A percentile compares a stretch with the other conserved stretches of the same genome.
Conservation (phyloP, 345 rosid genomes). For the Pelargonium nanum region DNA sequence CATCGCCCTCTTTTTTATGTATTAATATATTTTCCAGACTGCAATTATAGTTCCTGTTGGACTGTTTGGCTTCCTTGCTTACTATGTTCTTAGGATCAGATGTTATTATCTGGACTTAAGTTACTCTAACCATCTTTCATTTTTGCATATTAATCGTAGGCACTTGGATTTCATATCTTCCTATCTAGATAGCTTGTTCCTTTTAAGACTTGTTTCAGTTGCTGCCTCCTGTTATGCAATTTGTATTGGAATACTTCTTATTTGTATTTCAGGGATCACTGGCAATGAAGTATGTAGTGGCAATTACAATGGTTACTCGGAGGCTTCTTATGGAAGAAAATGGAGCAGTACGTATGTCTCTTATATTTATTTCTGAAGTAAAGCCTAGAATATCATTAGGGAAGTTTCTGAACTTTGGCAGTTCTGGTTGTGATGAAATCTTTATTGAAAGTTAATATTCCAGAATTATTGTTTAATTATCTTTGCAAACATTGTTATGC, state of each 20-base stretch:
- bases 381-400: neutral
- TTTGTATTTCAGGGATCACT: constrained; percentile 40
- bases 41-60: neutral
- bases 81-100: neutral
- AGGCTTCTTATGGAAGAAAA: constrained; percentile 78
- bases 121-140: too few species aligned
- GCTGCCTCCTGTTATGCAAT: neutral
- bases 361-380: neutral
- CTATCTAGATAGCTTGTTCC: neutral
- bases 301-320: constrained; percentile 73
- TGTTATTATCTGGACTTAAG: neutral
- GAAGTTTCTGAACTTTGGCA: neutral
- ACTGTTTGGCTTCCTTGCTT: neutral
- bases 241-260: constrained; percentile 1
- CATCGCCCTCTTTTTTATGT: neutral
- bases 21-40: neutral
- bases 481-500: neutral
- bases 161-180: neutral
- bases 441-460: neutral
- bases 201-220: neutral
- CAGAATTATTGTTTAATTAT: too few species aligned
- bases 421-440: neutral
- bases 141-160: neutral
- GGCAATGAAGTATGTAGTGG: constrained; percentile 63
- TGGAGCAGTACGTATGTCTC: neutral